These are phyloP conservation scores for Colletotrichum theobromicola DNA, from an alignment of 2,329 filamentous ascomycete species.

Conservation along the genomic window DNA sequence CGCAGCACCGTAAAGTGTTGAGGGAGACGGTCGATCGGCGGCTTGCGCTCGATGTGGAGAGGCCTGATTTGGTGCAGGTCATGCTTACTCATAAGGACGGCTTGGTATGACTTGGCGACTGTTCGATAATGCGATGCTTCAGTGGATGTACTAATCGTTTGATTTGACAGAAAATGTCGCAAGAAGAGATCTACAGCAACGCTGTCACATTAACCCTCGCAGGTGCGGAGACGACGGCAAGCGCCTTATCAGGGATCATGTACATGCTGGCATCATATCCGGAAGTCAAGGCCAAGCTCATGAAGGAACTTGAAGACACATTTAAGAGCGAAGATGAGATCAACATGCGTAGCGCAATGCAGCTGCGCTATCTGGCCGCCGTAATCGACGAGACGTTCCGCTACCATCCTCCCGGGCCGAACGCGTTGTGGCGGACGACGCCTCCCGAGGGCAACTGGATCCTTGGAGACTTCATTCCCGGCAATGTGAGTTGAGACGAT, in stretches of 20 bases:
- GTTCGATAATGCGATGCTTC: rapidly evolving
- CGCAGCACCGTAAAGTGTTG: background rate
- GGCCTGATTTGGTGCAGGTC: background rate
- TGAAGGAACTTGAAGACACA: background rate
- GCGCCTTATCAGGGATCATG: background rate
- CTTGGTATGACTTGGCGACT: background rate
- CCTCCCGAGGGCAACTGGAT: background rate
- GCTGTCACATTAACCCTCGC: background rate
- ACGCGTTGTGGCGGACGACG: background rate
- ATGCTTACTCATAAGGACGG: background rate
- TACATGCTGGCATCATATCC: background rate
- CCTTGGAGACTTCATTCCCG: background rate
- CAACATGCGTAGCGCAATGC: background rate
- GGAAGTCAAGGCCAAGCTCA: background rate
- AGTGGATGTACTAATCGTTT: background rate
- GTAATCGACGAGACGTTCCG: background rate
- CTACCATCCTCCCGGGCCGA: background rate
- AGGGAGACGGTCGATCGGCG: background rate
- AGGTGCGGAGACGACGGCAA: background rate
- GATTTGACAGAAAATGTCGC: background rate
- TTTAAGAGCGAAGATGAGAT: background rate
- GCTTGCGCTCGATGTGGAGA: background rate
- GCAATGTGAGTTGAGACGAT: background rate
- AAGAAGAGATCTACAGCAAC: background rate
- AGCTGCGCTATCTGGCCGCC: background rate